These are phyloP conservation scores for Immersiella caudata DNA, from an alignment of 495 filamentous ascomycete genomes.

Conservation along the genomic window DNA sequence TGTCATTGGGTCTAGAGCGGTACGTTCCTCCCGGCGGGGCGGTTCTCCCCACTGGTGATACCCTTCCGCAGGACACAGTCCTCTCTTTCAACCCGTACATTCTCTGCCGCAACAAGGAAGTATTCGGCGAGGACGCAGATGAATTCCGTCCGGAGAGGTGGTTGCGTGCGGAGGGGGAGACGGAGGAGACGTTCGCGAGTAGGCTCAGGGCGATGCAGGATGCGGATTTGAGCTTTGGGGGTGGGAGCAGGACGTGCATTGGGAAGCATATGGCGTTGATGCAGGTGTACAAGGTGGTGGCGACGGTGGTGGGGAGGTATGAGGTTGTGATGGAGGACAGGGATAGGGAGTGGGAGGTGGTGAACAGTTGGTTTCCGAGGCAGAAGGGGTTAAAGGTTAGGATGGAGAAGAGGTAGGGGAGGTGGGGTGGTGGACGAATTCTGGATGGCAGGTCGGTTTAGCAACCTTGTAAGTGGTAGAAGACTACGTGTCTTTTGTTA, in stretches of 20 bases:
- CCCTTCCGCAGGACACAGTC: constrained; percentile 28
- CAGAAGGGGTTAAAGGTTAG: constrained; percentile 31
- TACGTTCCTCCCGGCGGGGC: constrained; percentile 38
- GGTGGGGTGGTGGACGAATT: not conserved
- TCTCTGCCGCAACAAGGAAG: constrained; percentile 37
- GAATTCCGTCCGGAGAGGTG: constrained; percentile 57
- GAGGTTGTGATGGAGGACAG: constrained; percentile 40
- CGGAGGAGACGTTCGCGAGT: constrained; percentile 30
- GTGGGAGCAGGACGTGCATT: constrained; percentile 43
- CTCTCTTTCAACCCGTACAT: constrained; percentile 50
- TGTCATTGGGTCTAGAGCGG: constrained; percentile 49
- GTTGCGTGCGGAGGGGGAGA: constrained; percentile 40
- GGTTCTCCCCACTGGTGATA: not conserved
- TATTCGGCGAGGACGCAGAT: constrained; percentile 54
- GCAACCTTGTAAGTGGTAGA: no score
- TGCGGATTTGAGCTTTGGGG: constrained; percentile 46
- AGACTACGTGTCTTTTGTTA: no score
- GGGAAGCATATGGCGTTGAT: constrained; percentile 47
- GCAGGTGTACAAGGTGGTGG: constrained; percentile 50
- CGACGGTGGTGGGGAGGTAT: constrained; percentile 39
- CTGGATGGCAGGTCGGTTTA: not conserved
- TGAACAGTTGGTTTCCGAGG: constrained; percentile 44
- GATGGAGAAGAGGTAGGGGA: constrained; percentile 16
- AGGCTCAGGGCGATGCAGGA: constrained; percentile 36
- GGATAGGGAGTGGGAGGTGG: constrained; percentile 40